Evolutionary conservation across 2,329 filamentous ascomycete species (phyloP).

Genomic region (Phialophora chinensis): DNA sequence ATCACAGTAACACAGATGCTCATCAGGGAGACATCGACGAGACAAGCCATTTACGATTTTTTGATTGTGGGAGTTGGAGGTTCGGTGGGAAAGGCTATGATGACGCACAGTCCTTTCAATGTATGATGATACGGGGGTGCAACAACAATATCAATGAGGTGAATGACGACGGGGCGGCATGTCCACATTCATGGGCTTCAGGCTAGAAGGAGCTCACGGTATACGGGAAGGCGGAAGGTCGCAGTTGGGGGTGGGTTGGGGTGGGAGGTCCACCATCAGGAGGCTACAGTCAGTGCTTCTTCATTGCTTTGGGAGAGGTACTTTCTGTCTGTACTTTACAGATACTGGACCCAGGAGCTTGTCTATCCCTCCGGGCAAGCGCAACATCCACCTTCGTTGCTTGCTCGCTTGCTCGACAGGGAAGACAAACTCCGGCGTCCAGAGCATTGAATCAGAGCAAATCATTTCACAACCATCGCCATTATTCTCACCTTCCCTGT

Average conservation of each 20-base stretch:
- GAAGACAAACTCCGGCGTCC: not conserved
- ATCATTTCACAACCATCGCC: not conserved
- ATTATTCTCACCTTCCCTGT: not conserved
- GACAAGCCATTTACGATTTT: slow-evolving; percentile 6
- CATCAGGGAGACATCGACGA: not conserved
- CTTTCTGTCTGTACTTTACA: slow-evolving; percentile 16
- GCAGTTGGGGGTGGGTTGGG: not conserved
- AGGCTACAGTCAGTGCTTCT: slow-evolving; percentile 19
- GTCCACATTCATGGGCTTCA: not conserved
- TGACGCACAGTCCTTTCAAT: slow-evolving; percentile 2
- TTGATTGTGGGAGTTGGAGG: not conserved
- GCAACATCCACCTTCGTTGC: not conserved
- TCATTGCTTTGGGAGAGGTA: slow-evolving; percentile 10
- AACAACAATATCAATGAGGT: slow-evolving; percentile 11
- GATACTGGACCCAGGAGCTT: not conserved
- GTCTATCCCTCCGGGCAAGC: not conserved
- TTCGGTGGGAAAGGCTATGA: not conserved
- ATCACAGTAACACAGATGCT: not conserved
- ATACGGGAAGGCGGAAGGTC: not conserved
- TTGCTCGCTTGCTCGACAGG: not conserved
- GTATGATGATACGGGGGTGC: slow-evolving; percentile 10
- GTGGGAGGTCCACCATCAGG: not conserved
- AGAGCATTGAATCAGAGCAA: not conserved
- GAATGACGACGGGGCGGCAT: slow-evolving; percentile 8
- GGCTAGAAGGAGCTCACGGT: slow-evolving; percentile 2